Percentiles rank a stretch among this genome's conserved stretches.
Evolutionary conservation across 768 basidiomycete genomes (phyloP).

Genomic region (Calvatia gigantea): DNA sequence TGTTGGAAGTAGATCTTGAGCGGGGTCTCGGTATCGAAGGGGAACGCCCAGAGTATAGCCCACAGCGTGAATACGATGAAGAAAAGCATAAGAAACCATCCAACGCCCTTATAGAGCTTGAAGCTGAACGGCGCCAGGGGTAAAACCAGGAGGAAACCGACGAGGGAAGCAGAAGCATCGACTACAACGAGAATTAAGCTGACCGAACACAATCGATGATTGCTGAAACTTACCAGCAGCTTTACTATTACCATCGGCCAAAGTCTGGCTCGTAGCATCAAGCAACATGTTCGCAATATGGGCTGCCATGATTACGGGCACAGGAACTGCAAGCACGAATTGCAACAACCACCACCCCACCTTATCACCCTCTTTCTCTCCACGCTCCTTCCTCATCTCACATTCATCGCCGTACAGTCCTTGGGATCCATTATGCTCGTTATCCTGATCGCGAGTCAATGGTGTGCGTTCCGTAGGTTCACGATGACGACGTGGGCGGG

Average conservation of each 20-base stretch:
- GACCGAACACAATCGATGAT: not conserved
- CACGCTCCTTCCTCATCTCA: not conserved
- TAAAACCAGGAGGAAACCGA: slow-evolving; percentile 49
- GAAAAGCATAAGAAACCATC: slow-evolving; percentile 29
- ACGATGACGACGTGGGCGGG: not conserved
- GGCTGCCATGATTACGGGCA: slow-evolving; percentile 48
- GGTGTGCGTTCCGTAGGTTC: slow-evolving; percentile 13
- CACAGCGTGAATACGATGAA: slow-evolving; percentile 43
- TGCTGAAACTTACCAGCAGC: slow-evolving; percentile 44
- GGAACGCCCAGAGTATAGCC: slow-evolving; percentile 46
- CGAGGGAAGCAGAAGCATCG: slow-evolving; percentile 40
- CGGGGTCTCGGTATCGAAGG: slow-evolving; percentile 59
- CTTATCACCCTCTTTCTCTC: slow-evolving; percentile 21
- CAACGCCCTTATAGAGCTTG: slow-evolving; percentile 34
- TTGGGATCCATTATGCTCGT: not conserved
- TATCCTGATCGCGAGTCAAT: slow-evolving; percentile 9
- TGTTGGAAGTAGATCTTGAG: slow-evolving; percentile 75
- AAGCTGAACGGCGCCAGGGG: slow-evolving; percentile 65
- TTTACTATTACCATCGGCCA: slow-evolving; percentile 58
- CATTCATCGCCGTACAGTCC: not conserved
- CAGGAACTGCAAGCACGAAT: slow-evolving; percentile 48
- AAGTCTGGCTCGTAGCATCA: slow-evolving; percentile 49
- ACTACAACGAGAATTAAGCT: slow-evolving; percentile 31
- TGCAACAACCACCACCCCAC: slow-evolving; percentile 57
- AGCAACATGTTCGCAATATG: slow-evolving; percentile 49